Percentiles rank a stretch among this genome's conserved stretches.
Evolutionary conservation across 2,329 filamentous ascomycete species (phyloP).

Genomic region (Pezicula neosporulosa): DNA sequence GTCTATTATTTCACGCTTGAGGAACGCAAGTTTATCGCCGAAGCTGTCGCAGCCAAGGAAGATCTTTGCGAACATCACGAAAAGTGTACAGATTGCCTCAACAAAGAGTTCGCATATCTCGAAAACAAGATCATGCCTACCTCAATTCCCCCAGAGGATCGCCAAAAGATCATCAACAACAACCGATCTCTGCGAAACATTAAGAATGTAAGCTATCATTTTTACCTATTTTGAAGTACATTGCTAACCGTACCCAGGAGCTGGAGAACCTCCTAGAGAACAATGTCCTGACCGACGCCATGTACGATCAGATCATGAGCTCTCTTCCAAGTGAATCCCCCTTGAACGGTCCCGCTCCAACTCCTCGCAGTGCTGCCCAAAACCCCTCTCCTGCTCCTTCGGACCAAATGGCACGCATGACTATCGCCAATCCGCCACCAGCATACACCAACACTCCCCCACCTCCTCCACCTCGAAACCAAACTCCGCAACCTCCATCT

Average conservation of each 20-base stretch:
- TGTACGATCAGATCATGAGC: slow-evolving; percentile 70
- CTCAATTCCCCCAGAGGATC: slow-evolving; percentile 24
- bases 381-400: slow-evolving; percentile 28
- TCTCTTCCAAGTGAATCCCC: slow-evolving; percentile 71
- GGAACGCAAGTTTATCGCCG: slow-evolving; percentile 11
- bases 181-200: slow-evolving; percentile 30
- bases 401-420: slow-evolving; percentile 12
- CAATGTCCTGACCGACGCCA: slow-evolving; percentile 70
- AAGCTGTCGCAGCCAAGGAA: slow-evolving; percentile 7
- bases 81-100: slow-evolving; percentile 20
- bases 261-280: slow-evolving; percentile 85
- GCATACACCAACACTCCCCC: slow-evolving; percentile 26
- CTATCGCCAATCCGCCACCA: slow-evolving; percentile 15
- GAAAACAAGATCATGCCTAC: slow-evolving; percentile 24
- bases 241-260: slow-evolving; percentile 55
- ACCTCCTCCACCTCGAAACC: slow-evolving; percentile 34
- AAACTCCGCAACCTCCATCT: slow-evolving; percentile 20
- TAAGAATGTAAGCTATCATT: slow-evolving; percentile 26
- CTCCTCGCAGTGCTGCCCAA: slow-evolving; percentile 26
- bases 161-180: slow-evolving; percentile 28
- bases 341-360: slow-evolving; percentile 32
- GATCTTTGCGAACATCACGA: slow-evolving; percentile 10
- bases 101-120: slow-evolving; percentile 18
- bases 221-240: background rate
- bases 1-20: slow-evolving; percentile 13